Evolutionary conservation across 371 early-diverging fungal genomes (phyloP).

Genomic region (Haplosporangium sp.): DNA sequence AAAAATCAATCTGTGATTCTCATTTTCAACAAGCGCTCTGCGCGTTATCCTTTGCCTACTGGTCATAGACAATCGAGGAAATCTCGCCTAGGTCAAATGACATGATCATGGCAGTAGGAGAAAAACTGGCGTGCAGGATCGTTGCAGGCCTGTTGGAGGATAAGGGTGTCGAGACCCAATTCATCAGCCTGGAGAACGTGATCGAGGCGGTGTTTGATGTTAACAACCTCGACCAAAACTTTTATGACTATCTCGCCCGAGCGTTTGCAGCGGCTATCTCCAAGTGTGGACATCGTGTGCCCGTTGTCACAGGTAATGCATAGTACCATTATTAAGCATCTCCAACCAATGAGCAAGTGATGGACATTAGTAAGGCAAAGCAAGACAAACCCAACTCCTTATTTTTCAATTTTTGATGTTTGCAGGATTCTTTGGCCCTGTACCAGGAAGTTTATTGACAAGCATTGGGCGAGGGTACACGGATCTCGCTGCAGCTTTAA

Average conservation of each 20-base stretch:
- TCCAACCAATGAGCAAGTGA: neutral
- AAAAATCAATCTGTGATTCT: too few relatives aligned
- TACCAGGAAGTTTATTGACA: slow-evolving; percentile 91
- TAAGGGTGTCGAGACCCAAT: slow-evolving; percentile 82
- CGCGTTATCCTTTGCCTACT: too few relatives aligned
- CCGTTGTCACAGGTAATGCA: slow-evolving; percentile 80
- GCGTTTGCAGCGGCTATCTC: slow-evolving; percentile 71
- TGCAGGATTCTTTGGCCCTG: slow-evolving; percentile 94
- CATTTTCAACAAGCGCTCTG: too few relatives aligned
- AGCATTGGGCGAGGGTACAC: slow-evolving; percentile 98
- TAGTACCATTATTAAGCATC: neutral
- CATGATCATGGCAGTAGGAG: slow-evolving; percentile 93
- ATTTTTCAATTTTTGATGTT: neutral
- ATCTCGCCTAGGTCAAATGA: slow-evolving; percentile 94
- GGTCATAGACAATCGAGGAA: slow-evolving; percentile 85
- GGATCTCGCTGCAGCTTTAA: slow-evolving; percentile 95
- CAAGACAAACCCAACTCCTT: neutral
- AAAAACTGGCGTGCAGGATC: slow-evolving; percentile 91
- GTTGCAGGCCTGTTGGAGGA: slow-evolving; percentile 85
- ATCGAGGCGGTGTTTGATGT: slow-evolving; percentile 80
- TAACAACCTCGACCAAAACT: slow-evolving; percentile 82
- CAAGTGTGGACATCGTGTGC: slow-evolving; percentile 72
- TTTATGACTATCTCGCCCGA: slow-evolving; percentile 87
- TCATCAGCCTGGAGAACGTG: slow-evolving; percentile 84
- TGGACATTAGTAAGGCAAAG: too few relatives aligned